These are phyloP conservation scores for Asterophora lycoperdoides DNA, from an alignment of 768 basidiomycete genomes.

Conservation along the genomic window DNA sequence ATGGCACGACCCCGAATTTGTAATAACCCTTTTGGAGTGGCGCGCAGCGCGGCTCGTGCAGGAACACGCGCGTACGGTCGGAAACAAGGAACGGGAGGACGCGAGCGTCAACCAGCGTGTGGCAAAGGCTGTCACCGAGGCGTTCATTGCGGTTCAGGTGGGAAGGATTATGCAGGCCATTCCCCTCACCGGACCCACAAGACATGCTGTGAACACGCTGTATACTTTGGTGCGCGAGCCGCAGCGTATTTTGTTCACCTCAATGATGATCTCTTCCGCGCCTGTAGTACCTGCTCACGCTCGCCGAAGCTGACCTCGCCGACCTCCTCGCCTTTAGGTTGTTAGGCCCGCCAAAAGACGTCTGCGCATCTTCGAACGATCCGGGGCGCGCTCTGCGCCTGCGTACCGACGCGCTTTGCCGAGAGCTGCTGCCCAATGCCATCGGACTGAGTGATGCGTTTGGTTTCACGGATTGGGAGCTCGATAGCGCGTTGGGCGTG, in stretches of 20 bases:
- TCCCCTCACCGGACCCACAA: constrained; percentile 14
- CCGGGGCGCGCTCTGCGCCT: constrained; percentile 45
- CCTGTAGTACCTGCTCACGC: constrained; percentile 55
- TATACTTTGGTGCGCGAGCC: constrained; percentile 39
- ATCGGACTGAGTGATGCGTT: constrained; percentile 72
- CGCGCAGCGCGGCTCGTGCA: constrained; percentile 60
- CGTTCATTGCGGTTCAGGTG: constrained; percentile 59
- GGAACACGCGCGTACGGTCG: constrained; percentile 33
- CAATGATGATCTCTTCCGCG: background rate
- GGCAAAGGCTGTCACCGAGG: constrained; percentile 61
- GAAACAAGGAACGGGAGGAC: constrained; percentile 48
- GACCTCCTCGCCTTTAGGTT: constrained; percentile 59
- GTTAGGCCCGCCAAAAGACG: constrained; percentile 22
- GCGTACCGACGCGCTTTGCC: constrained; percentile 45
- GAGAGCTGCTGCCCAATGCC: constrained; percentile 54
- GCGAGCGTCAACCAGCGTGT: constrained; percentile 55
- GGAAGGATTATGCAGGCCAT: constrained; percentile 41
- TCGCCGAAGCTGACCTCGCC: constrained; percentile 48
- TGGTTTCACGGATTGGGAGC: constrained; percentile 70
- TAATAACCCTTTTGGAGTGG: constrained; percentile 54
- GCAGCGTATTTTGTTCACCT: background rate
- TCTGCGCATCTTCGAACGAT: constrained; percentile 27
- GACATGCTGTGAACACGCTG: constrained; percentile 31
- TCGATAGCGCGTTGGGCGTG: constrained; percentile 66
- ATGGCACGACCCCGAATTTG: constrained; percentile 35